Evolutionary conservation across 2,329 filamentous ascomycete genomes (phyloP).

Genomic region (Penicillium sp.): DNA sequence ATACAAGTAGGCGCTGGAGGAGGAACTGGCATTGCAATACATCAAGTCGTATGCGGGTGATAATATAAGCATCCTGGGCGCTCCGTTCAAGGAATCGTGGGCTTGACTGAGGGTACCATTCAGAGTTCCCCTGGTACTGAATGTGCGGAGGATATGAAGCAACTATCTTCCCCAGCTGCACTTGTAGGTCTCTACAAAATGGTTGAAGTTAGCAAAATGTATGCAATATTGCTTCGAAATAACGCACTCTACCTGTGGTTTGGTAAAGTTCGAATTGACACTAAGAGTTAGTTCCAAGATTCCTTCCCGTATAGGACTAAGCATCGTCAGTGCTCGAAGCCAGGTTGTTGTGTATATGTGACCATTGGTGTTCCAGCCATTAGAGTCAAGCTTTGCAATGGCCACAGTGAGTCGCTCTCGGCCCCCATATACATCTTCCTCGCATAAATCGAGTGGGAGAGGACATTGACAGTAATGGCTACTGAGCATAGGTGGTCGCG

Average conservation of each 20-base stretch:
- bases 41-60: not conserved
- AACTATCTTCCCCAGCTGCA: not conserved
- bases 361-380: not conserved
- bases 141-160: not conserved
- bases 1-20: not conserved
- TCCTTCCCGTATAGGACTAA: not conserved
- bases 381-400: not conserved
- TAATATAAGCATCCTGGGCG: not conserved
- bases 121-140: not conserved
- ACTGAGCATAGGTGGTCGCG: not conserved
- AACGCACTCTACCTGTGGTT: not conserved
- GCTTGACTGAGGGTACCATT: not conserved
- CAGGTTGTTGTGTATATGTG: not conserved
- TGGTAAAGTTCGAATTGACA: not conserved
- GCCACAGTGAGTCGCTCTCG: not conserved
- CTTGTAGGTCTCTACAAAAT: not conserved
- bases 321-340: not conserved
- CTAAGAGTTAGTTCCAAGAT: not conserved
- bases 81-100: no score
- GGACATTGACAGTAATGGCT: not conserved
- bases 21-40: slow-evolving; percentile 3
- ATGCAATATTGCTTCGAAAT: not conserved
- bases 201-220: not conserved
- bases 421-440: not conserved
- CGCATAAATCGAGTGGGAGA: not conserved